Conservation (phyloP, 73 alveolate genomes). For the Loxodes magnus region DNA sequence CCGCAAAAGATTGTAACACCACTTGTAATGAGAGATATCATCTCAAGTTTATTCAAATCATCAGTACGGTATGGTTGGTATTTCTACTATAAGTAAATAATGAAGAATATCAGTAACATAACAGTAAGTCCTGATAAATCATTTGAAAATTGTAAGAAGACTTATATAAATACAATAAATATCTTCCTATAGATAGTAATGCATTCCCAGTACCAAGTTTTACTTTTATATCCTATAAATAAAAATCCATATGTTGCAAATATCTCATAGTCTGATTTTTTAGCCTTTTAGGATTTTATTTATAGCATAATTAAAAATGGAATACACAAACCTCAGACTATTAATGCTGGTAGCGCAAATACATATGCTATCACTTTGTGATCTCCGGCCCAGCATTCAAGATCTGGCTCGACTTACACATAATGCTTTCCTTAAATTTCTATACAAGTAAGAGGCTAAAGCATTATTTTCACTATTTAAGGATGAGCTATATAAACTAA, state of each 20-base stretch:
- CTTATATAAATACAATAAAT: no score
- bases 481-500: no score
- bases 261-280: conserved; percentile 8
- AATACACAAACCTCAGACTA: conserved; percentile 37
- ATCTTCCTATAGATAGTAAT: conserved; percentile 9
- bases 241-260: conserved; percentile 15
- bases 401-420: conserved; percentile 9
- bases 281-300: conserved; percentile 10
- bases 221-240: conserved; percentile 20
- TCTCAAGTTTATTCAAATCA: no score
- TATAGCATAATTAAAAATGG: conserved; percentile 36
- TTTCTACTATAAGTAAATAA: no score
- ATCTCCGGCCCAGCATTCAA: conserved; percentile 12
- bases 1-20: no score
- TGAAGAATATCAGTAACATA: no score
- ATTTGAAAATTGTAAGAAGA: no score
- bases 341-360: conserved; percentile 22
- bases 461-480: no score
- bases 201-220: conserved; percentile 14
- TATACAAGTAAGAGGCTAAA: conserved; percentile 6
- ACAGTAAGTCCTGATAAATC: no score
- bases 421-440: conserved; percentile 2
- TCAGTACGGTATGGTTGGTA: no score
- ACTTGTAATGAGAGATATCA: no score
- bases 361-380: background rate